Evolutionary conservation across 148 eudicot species (phyloP).

Genomic region (Rheum nobile): DNA sequence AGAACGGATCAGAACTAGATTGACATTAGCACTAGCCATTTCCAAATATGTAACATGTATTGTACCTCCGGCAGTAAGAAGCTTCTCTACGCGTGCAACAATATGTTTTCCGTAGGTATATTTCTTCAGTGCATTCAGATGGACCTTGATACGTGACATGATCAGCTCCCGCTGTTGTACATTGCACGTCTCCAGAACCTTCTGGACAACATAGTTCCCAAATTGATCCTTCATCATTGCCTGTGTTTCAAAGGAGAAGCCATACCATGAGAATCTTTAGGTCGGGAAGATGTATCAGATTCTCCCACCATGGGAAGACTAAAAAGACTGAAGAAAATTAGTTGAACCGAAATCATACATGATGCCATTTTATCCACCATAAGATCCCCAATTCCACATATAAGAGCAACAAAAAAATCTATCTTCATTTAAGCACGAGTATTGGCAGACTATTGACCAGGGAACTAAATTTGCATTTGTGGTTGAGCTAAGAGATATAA

Average conservation of each 20-base stretch:
- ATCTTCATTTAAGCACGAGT: neutral
- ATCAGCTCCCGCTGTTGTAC: slow-evolving; percentile 79
- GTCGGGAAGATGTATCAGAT: neutral
- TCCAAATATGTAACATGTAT: neutral
- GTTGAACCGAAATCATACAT: neutral
- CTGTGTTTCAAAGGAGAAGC: slow-evolving; percentile 23
- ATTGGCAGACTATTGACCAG: neutral
- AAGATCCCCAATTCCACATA: neutral
- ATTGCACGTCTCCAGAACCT: slow-evolving; percentile 86
- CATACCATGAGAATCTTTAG: slow-evolving; percentile 2
- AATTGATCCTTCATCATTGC: slow-evolving; percentile 99
- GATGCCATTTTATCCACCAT: neutral
- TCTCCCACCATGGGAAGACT: neutral
- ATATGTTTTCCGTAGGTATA: slow-evolving; percentile 95
- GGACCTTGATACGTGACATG: slow-evolving; percentile 72
- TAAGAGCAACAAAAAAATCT: neutral
- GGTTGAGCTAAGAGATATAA: neutral
- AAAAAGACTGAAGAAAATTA: neutral
- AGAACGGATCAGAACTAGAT: neutral
- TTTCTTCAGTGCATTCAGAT: slow-evolving; percentile 78
- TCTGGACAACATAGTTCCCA: slow-evolving; percentile 93
- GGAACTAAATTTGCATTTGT: neutral
- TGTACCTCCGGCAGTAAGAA: slow-evolving; percentile 88
- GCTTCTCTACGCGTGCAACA: slow-evolving; percentile 96
- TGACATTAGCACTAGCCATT: neutral